Evolutionary conservation across 305 asterid genomes (phyloP).

Genomic region (Fraxinus velutina): DNA sequence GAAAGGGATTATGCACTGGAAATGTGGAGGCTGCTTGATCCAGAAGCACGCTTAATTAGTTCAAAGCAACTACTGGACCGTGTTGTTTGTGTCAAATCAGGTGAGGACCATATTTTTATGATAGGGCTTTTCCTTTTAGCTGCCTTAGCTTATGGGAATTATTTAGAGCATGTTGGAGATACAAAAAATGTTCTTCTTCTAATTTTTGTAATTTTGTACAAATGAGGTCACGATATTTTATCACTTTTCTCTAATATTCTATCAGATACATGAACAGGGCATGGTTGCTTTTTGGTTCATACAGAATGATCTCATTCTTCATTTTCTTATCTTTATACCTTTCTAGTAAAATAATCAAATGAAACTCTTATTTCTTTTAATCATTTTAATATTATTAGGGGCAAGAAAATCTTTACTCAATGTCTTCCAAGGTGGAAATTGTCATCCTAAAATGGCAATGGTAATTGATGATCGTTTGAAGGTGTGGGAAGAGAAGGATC

Average conservation of each 20-base stretch:
- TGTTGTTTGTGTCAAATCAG: constrained; percentile 88
- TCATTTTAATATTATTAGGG: constrained; percentile 37
- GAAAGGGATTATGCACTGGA: constrained; percentile 98
- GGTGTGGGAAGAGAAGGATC: constrained; percentile 99
- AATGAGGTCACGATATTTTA: background rate
- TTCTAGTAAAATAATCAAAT: constrained; percentile 15
- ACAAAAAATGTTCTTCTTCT: background rate
- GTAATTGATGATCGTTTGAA: constrained; percentile 92
- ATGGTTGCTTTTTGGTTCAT: constrained; percentile 7
- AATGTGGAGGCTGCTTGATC: constrained; percentile 98
- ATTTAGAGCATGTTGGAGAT: constrained; percentile 16
- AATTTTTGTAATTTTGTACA: background rate
- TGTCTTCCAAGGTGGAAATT: constrained; percentile 81
- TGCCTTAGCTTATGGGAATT: background rate
- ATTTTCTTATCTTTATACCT: background rate
- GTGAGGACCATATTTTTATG: constrained; percentile 31
- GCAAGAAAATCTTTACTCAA: constrained; percentile 79
- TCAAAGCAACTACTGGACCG: constrained; percentile 71
- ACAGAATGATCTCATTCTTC: background rate
- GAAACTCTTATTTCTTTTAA: background rate
- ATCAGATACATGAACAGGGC: background rate
- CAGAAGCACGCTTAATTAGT: constrained; percentile 67
- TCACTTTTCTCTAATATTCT: background rate
- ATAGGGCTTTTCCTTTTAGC: background rate
- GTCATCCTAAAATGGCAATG: constrained; percentile 98